Base-by-base conservation (phyloP, 768 basidiomycete genomes). In the Psilocybe subaeruginosa region DNA sequence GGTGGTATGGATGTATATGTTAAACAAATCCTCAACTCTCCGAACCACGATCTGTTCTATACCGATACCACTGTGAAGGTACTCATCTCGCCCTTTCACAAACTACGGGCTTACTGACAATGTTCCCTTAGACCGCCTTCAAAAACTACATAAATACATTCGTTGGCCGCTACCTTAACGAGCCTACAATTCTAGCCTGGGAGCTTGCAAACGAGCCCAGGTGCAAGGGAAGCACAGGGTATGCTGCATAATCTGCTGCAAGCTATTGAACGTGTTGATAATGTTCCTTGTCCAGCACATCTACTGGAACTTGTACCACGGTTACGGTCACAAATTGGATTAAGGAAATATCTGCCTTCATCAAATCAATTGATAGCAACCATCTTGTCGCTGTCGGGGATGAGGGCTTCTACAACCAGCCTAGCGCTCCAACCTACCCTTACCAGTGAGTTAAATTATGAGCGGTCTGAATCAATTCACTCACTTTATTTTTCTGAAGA, bases 1-100 rank as follows among this genome's bases (percentile, higher is more conserved):
- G 86, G 86, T 29, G 87, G 87, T 39, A 88, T 89, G 86, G 87
- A 89, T 61, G 84, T 88, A 17, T 88, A 88, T 66, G 82, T 86
- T 53, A 76, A 76, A 17, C 86, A 88, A 66, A 77, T 89, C 39
- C 62, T 79, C 31, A 69, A 69, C 41, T 67, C 66, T 8, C 70
- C 33, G 57, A 73, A 59, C 68, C 78, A 58, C 81, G 86, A 88
- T 68, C 70, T 77, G 12, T 87, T 88, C 77, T 89, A 87, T 72
- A 86, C 86, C 19, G 78, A 86, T 68, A 64, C 81, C 3, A 69
- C 68, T 8, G 77, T 87, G 54, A 82, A 80, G 54, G 81, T 83
- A 52, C 30, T 76, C 71, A 58, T 31, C 59, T 19, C 19, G 19
- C 19, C 19, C 19, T 19, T 19, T 19, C 19, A 19, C 19, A 19